Base-by-base conservation (phyloP, 2,329 filamentous ascomycete species). In the Arachnomyces sp. region DNA sequence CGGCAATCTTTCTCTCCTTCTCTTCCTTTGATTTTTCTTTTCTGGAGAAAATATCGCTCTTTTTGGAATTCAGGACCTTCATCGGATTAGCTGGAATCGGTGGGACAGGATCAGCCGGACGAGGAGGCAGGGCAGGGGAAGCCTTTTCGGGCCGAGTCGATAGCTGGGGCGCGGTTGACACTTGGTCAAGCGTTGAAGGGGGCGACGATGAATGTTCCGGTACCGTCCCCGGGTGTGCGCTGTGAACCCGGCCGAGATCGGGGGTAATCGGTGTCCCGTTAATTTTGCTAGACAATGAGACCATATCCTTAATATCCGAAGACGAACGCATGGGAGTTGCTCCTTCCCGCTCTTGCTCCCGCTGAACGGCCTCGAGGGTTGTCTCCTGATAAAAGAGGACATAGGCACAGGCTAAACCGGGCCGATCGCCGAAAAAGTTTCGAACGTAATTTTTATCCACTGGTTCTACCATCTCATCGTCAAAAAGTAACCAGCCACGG, bases 301-400 rank as follows among this genome's bases (percentile, higher is more conserved):
- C 42, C 2, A 54, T 12, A 9, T 63, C 57, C 8, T 55, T 55
- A 7, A 53, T 14, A 36, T 82, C 60, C 73, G 80, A 54, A 71
- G 64, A 59, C 43, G 54, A 64, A 17, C 54, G 62, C 32, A 50
- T 36, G 2, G 57, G 43, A 9, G 56, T 52, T 29, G 72, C 63
- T 8, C 82, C 82, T 59, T 94, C 88, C 34, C 78, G 81, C 53
- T 93, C 88, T 58, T 93, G 84, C 62, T 96, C 89, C 42, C 79
- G 81, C 54, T 76, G 68, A 53, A 82, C 72, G 2, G 76, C 77
- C 55, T 83, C 79, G 17, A 79, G 58, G 0, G 79, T 83, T 2
- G 79, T 96, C 63, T 98, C 90, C 60, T 95, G 92, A 64, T 98
- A 98, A 62, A 98, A 98, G 7, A 98, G 70, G 12, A 98, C 89